A percentile compares a stretch with the other conserved stretches of the same genome.
phyloP scores from a whole-genome alignment of 192 early-diverging fungal species.

The Piromyces finnis region DNA sequence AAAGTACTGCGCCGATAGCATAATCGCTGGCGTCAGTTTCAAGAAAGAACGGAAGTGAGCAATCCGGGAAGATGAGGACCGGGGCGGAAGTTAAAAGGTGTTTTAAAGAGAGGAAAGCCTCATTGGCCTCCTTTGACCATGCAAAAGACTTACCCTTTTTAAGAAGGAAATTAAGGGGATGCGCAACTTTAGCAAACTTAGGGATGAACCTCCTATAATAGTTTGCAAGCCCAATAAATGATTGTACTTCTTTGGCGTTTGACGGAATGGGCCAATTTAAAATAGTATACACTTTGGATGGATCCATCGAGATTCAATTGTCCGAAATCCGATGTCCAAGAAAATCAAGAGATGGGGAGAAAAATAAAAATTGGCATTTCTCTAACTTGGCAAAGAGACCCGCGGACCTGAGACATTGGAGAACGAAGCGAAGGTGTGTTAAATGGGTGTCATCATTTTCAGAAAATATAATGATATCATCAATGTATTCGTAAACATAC shows the following conservation, averaged over 20 bases:
- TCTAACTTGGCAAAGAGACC: constrained; percentile 11
- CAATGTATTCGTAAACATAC: too few species aligned
- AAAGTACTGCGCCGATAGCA: too few species aligned
- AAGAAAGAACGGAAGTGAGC: too few species aligned
- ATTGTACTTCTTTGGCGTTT: constrained; percentile 1
- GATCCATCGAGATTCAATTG: constrained; percentile 10
- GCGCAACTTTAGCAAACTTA: constrained; percentile 3
- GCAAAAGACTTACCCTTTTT: not conserved
- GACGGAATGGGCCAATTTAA: constrained; percentile 5
- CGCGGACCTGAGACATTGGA: constrained; percentile 7
- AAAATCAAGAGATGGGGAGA: too few species aligned
- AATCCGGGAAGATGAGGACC: too few species aligned
- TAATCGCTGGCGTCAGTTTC: too few species aligned
- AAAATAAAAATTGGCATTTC: constrained; percentile 17
- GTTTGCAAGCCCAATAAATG: constrained; percentile 8
- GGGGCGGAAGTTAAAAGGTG: constrained; percentile 6
- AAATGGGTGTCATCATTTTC: not conserved
- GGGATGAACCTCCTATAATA: constrained; percentile 12
- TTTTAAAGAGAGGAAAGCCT: constrained; percentile 12
- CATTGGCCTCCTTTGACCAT: too few species aligned
- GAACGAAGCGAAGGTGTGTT: constrained; percentile 4
- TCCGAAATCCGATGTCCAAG: constrained; percentile 10
- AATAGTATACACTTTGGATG: constrained; percentile 9
- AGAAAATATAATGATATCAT: too few species aligned
- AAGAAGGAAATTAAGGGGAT: constrained; percentile 6